Conservation (phyloP, 352 stramenopile species). For the Pythium phragmiticola region DNA sequence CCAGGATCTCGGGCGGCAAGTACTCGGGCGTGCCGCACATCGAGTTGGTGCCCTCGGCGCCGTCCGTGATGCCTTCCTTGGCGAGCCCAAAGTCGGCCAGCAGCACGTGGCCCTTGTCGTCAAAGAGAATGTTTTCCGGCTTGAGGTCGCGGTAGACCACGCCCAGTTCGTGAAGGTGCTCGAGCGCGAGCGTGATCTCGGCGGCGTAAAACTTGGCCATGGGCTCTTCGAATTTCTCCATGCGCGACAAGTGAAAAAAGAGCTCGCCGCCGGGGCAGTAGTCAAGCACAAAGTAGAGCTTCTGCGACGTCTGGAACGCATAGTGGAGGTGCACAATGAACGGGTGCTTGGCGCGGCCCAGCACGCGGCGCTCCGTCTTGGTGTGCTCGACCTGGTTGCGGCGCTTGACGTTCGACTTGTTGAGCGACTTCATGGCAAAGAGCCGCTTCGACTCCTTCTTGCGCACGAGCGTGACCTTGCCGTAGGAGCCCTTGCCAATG, state of each 20-base stretch:
- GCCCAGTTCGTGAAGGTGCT: constrained; percentile 93
- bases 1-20: constrained; percentile 51
- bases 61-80: constrained; percentile 43
- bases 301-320: constrained; percentile 96
- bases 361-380: constrained; percentile 96
- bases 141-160: constrained; percentile 98
- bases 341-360: constrained; percentile 96
- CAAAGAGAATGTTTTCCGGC: constrained; percentile 94
- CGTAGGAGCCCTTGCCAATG: constrained; percentile 85
- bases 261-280: constrained; percentile 95
- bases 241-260: constrained; percentile 96
- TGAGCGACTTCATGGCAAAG: constrained; percentile 99
- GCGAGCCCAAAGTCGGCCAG: constrained; percentile 97
- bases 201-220: constrained; percentile 93
- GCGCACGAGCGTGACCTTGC: constrained; percentile 88
- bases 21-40: constrained; percentile 60
- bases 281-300: constrained; percentile 89
- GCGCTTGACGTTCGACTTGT: constrained; percentile 93
- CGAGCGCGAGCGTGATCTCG: constrained; percentile 94
- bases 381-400: constrained; percentile 94
- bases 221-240: constrained; percentile 53
- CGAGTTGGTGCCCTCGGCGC: constrained; percentile 34
- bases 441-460: constrained; percentile 90
- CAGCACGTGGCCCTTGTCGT: constrained; percentile 91
- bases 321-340: constrained; percentile 99